These are phyloP conservation scores for Ogataea ganodermae DNA, from an alignment of 805 yeast genomes.

Conservation along the genomic window DNA sequence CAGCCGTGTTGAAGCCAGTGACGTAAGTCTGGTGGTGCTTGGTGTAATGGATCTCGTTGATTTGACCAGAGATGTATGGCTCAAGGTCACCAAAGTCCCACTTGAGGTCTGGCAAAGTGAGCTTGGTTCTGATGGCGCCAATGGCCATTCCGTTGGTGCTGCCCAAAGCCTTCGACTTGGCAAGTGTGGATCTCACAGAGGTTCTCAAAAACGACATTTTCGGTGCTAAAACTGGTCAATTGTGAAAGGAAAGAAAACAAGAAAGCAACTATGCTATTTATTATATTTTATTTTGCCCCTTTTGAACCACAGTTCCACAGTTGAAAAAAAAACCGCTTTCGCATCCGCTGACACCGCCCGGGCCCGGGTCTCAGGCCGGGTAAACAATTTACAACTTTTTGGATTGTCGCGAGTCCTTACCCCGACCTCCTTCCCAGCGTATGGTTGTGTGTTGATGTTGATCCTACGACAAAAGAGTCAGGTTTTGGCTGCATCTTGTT, in stretches of 20 bases:
- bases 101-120: conserved; percentile 76
- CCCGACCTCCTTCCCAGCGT: conserved; percentile 6
- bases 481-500: neutral
- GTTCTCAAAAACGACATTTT: conserved; percentile 30
- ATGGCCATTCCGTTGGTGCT: conserved; percentile 16
- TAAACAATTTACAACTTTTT: neutral
- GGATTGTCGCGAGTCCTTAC: conserved; percentile 1
- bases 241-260: conserved; percentile 2
- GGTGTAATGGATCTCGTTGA: conserved; percentile 82
- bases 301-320: too few species aligned
- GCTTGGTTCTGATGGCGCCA: conserved; percentile 55
- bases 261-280: neutral
- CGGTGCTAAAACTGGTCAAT: neutral
- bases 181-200: conserved; percentile 29
- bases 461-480: neutral
- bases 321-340: neutral
- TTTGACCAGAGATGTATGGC: conserved; percentile 83
- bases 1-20: conserved; percentile 76
- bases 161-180: conserved; percentile 13
- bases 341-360: conserved; percentile 1
- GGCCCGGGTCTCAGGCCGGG: conserved; percentile 1
- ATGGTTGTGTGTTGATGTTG: conserved; percentile 6
- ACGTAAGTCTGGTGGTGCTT: conserved; percentile 95
- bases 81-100: conserved; percentile 85
- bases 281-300: neutral